Base-by-base conservation (phyloP, 1,284 basidiomycete genomes). In the Boletus coffeatus region DNA sequence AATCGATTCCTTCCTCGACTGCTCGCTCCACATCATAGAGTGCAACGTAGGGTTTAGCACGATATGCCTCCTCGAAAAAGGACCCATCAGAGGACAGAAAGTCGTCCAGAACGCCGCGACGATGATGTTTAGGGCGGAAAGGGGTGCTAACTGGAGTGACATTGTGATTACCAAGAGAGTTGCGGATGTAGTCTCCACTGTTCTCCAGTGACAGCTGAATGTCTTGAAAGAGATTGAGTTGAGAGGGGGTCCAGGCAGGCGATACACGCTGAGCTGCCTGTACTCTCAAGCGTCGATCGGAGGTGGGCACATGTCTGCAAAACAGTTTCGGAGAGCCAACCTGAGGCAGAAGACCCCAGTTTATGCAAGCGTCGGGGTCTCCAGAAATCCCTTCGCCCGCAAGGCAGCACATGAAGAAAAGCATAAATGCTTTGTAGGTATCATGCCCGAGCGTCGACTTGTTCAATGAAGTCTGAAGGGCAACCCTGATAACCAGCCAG, bases 21-120 rank as follows among this genome's bases (percentile, higher is more conserved):
- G 69, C 66, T 11, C 56, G 58, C 61, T 80, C 78, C 10, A 81
- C 72, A 63, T 81, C 78, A 2, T 67, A 71, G 0, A 80, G 68
- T 0, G 74, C 63, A 13, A 74, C 4, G 25, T 66, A 59, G 0
- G 69, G 57, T 9, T 75, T 66, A 0, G 25, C 3, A 9, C 7
- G 4, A 52, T 63, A 74, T 1, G 53, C 64, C 0, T 59, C 14
- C 13, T 61, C 32, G 32, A 74, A 74, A 32, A 71, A 66, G 0
- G n/a, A 6, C 2, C 61, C 67, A 25, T 65, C 55, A 14, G 50
- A 59, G 9, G 67, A 67, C 2, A 72, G 32, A 46, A 75, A 71
- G 8, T 73, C 62, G 0, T 65, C 25, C 1, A 73, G 70, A 32
- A n/a, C 5, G 1, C 72, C 67, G 18, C 71, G 65, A 6, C 1